Percentiles rank a stretch among this genome's conserved stretches.
Evolutionary conservation across 768 basidiomycete species (phyloP).

Genomic region (Lentinula sp.): DNA sequence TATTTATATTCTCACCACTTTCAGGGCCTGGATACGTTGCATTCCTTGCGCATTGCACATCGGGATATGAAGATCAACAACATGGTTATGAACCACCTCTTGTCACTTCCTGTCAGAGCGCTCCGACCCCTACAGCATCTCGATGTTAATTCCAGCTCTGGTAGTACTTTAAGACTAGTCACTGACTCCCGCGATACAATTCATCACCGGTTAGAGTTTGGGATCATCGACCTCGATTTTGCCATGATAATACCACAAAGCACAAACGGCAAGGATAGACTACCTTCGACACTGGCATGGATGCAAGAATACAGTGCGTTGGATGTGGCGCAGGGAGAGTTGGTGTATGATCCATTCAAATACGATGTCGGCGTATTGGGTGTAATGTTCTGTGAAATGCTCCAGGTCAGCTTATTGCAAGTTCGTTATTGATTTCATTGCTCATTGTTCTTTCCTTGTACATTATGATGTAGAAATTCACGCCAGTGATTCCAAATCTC

Average conservation of each 20-base stretch:
- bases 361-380: conserved; percentile 12
- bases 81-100: conserved; percentile 6
- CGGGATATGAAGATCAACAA: conserved; percentile 6
- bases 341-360: conserved; percentile 12
- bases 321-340: conserved; percentile 12
- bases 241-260: not conserved
- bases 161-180: not conserved
- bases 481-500: conserved; percentile 7
- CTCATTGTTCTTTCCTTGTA: no score
- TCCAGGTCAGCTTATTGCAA: not conserved
- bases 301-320: conserved; percentile 7
- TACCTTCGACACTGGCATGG: conserved; percentile 1
- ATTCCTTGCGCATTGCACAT: conserved; percentile 1
- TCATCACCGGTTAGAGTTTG: not conserved
- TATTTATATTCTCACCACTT: not conserved
- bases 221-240: conserved; percentile 7
- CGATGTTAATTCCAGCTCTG: not conserved
- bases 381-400: conserved; percentile 7
- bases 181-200: not conserved
- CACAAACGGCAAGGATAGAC: not conserved
- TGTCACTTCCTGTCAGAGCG: not conserved
- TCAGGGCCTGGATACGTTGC: conserved; percentile 3
- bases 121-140: not conserved
- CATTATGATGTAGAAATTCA: conserved; percentile 1
- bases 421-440: not conserved